A percentile compares a stretch with the other conserved stretches of the same genome.
Evolutionary conservation across 2,329 filamentous ascomycete genomes (phyloP).

Genomic region (Aspergillus sp.): DNA sequence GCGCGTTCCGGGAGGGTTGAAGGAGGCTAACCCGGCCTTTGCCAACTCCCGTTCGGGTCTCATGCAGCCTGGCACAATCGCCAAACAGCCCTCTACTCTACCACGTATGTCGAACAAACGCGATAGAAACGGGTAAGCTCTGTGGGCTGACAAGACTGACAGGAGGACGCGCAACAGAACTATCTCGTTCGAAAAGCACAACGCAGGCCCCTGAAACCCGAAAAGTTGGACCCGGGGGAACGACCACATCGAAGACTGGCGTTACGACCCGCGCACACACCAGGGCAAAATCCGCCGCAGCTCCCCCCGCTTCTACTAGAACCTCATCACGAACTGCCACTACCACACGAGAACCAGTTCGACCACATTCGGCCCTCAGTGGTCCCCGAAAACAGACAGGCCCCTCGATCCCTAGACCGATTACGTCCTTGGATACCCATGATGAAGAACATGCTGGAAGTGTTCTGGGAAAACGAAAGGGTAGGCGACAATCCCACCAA

Average conservation of each 20-base stretch:
- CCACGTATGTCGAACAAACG: constrained; percentile 19
- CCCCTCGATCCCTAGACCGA: constrained; percentile 35
- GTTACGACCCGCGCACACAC: constrained; percentile 37
- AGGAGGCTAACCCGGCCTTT: constrained; percentile 46
- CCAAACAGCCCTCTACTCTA: constrained; percentile 46
- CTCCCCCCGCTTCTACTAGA: constrained; percentile 32
- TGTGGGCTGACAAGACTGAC: constrained; percentile 3
- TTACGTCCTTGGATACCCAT: constrained; percentile 38
- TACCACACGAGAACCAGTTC: constrained; percentile 34
- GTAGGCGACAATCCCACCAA: constrained; percentile 41
- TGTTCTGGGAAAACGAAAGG: constrained; percentile 44
- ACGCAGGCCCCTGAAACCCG: constrained; percentile 42
- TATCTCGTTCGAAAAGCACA: constrained; percentile 43
- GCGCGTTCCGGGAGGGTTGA: constrained; percentile 34
- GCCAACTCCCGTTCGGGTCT: constrained; percentile 48
- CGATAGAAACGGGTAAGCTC: background rate
- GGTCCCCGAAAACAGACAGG: constrained; percentile 45
- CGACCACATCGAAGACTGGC: constrained; percentile 22
- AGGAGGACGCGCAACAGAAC: constrained; percentile 32
- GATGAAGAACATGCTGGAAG: constrained; percentile 31
- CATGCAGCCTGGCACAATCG: constrained; percentile 36
- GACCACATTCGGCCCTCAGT: constrained; percentile 49
- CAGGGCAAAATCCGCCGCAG: constrained; percentile 29
- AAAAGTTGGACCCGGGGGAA: constrained; percentile 17
- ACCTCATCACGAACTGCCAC: constrained; percentile 42